Percentiles rank a stretch among this genome's conserved stretches.
Evolutionary conservation across 768 basidiomycete species (phyloP).

Genomic region (Mycena olivaceomarginata): DNA sequence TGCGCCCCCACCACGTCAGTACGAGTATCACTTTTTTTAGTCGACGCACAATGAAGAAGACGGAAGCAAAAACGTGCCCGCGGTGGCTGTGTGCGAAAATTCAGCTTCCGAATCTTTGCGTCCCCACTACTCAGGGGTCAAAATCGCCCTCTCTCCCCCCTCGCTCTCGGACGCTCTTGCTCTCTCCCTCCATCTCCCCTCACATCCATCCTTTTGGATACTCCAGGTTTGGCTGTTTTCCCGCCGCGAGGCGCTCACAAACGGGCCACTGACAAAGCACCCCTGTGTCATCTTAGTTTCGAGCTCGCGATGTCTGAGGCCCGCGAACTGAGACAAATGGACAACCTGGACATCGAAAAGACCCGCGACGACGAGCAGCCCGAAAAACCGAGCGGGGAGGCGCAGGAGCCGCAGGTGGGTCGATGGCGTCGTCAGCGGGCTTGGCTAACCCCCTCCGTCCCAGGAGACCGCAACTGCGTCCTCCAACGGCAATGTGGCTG

Average conservation of each 20-base stretch:
- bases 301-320: neutral
- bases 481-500: too few relatives aligned
- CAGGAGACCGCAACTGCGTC: neutral
- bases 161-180: neutral
- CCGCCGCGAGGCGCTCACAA: neutral
- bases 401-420: conserved; percentile 26
- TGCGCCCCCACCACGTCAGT: too few relatives aligned
- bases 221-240: neutral
- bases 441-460: neutral
- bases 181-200: neutral
- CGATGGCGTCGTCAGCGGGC: neutral
- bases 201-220: neutral
- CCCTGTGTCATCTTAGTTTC: conserved; percentile 18
- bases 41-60: too few relatives aligned
- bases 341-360: conserved; percentile 9
- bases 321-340: conserved; percentile 16
- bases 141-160: conserved; percentile 20
- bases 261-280: conserved; percentile 30
- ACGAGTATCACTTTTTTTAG: too few relatives aligned
- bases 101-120: conserved; percentile 11
- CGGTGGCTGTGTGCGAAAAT: conserved; percentile 20
- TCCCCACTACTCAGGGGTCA: conserved; percentile 27
- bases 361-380: conserved; percentile 11
- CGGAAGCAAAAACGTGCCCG: neutral
- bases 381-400: neutral